Evolutionary conservation across 768 basidiomycete genomes (phyloP), one percentile per base, ranked within the genome.

Genomic region (Tephrocybe rancida): DNA sequence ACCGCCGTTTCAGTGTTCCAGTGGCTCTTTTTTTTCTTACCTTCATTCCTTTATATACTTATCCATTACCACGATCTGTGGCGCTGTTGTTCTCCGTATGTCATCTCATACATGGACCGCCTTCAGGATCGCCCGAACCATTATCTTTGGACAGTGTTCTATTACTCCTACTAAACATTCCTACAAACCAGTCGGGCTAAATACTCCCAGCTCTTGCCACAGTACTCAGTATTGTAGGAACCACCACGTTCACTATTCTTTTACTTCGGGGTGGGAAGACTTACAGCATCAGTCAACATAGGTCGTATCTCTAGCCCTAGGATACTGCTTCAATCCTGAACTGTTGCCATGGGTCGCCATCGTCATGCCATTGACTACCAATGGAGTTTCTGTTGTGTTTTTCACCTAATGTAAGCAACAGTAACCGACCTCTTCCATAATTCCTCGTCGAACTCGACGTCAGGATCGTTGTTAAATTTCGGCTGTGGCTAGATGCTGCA

Each of bases 401-500:
- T 71, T 22, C 75, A 74, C 49, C 61, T 75, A 45, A 73, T 77
- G 75, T 73, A 47, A 55, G 62, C 6, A 13, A 21, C 26, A 21
- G 6, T 18, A 26, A 25, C n/a, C 26, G n/a, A 38, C 21, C 30
- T 41, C 21, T 16, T 42, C 18, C 13, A 48, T 32, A 39, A 24
- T 16, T 13, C 5, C 7, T n/a, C 25, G 32, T 49, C 22, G 35
- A 3, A 30, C 26, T 43, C 22, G 51, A 29, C 26, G 10, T 7
- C 47, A 77, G 74, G 75, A 69, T 73, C 21, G 71, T 75, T 32
- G 69, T 74, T 34, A 67, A 62, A 44, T 85, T 84, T 44, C 72
- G 81, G 34, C 60, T 68, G 11, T 85, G 82, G 82, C 62, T 84
- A 3, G 85, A 86, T 59, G 73, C 71, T 1, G 78, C 80, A 9